Evolutionary conservation across 2,329 filamentous ascomycete species (phyloP).

Genomic region (Diaporthe eres): DNA sequence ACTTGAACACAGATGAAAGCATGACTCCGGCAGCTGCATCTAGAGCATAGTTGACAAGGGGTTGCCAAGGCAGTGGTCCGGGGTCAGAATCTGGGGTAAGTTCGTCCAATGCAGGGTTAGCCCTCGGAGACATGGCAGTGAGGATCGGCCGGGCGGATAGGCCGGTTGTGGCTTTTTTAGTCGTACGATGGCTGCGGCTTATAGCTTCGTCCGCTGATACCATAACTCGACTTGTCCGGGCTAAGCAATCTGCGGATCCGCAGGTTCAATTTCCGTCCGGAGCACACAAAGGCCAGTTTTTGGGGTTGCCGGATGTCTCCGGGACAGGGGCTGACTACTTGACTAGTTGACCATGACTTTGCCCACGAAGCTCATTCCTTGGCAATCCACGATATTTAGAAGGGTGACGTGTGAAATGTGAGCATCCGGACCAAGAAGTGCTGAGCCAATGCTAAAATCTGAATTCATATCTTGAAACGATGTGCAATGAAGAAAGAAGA

Average conservation of each 20-base stretch:
- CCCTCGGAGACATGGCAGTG: conserved; percentile 34
- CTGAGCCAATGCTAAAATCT: not conserved
- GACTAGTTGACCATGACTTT: not conserved
- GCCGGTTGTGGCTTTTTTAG: conserved; percentile 6
- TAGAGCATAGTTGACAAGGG: conserved; percentile 8
- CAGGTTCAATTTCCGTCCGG: not conserved
- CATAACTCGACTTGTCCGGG: not conserved
- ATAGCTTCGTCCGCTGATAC: not conserved
- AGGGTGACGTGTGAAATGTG: not conserved
- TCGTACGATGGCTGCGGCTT: conserved; percentile 22
- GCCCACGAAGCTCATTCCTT: not conserved
- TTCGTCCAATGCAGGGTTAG: conserved; percentile 28
- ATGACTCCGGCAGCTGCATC: conserved; percentile 15
- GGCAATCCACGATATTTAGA: not conserved
- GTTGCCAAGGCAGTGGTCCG: conserved; percentile 6
- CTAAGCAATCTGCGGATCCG: conserved; percentile 27
- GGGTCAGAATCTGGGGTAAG: conserved; percentile 31
- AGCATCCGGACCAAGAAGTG: not conserved
- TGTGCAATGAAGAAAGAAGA: not conserved
- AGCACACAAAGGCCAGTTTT: not conserved
- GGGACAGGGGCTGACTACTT: not conserved
- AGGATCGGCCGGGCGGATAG: conserved; percentile 28
- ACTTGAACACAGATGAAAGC: not conserved
- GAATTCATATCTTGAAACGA: not conserved
- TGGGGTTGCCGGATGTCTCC: not conserved